Evolutionary conservation across 2,329 filamentous ascomycete species (phyloP), one percentile per base, ranked within the genome.

Genomic region (Aureobasidium sp.): DNA sequence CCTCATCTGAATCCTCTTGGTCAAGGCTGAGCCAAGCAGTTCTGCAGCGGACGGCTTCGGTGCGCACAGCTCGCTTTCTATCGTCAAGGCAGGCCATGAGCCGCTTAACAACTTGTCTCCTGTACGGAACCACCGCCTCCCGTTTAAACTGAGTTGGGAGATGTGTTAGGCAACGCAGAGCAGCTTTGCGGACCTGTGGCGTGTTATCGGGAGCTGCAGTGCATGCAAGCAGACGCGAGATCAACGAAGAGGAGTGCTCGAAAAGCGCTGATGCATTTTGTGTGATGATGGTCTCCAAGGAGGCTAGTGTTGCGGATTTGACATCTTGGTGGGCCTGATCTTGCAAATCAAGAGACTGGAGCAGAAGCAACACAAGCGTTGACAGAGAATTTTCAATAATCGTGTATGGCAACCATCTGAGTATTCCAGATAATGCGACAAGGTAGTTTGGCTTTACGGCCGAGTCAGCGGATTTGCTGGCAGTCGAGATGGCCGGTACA

Each of bases 31-130:
- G 70, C 85, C 85, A 87, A 61, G 78, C 81, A n/a, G 76, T 79
- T 57, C 84, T 73, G 65, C 84, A 85, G 74, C 80, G 80, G 29
- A 87, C 84, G 15, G 84, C 85, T 63, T 84, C 83, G 65, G 82
- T 80, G 46, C 86, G 77, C 10, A 88, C 86, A 69, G 80, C 79
- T 64, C 86, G 76, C 74, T 84, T 87, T 36, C 76, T 76, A 72
- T 88, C 86, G 74, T 88, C 86, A 65, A 88, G 69, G 29, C 82
- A 80, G 17, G 68, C 71, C 48, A 78, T 75, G 67, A 88, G 71
- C 26, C 79, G 77, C 68, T 81, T 81, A 52, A 86, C 75, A 9
- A 88, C 84, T 53, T 81, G 77, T 53, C 75, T 76, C 67, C 84
- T 80, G 63, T 83, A 82, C 9, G 82, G 80, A 20, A 88, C 69